A percentile compares a stretch with the other conserved stretches of the same genome.
Conservation (phyloP, 139 green algal species). For the Spirogloea muscicola region DNA sequence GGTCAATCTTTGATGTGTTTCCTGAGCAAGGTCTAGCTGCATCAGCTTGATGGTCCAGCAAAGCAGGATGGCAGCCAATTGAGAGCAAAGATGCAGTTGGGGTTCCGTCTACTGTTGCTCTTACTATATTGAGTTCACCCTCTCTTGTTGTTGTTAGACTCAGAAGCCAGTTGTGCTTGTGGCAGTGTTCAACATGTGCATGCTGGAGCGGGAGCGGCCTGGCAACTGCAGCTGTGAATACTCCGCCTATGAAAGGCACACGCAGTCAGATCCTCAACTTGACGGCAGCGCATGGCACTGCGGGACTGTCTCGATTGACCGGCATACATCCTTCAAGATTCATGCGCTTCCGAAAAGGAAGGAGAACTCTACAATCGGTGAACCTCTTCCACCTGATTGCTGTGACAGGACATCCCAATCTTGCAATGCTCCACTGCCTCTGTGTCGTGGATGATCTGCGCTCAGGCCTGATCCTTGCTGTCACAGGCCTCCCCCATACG, state of each 20-base stretch:
- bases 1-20: neutral
- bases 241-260: neutral
- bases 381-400: too few species aligned
- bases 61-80: neutral
- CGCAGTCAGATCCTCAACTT: constrained; percentile 22
- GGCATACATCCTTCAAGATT: neutral
- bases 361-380: neutral
- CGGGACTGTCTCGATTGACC: constrained; percentile 19
- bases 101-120: too few species aligned
- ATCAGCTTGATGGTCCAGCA: neutral
- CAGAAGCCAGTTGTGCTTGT: too few species aligned
- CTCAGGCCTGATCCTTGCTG: too few species aligned
- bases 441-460: neutral
- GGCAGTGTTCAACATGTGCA: constrained; percentile 16
- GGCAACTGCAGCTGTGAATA: constrained; percentile 23
- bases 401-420: neutral
- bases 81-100: too few species aligned
- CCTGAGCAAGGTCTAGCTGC: neutral
- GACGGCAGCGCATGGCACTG: constrained; percentile 4
- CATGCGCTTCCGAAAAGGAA: neutral
- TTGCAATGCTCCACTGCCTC: neutral
- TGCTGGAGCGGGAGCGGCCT: constrained; percentile 17
- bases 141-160: too few species aligned
- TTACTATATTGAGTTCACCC: too few species aligned
- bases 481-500: constrained; percentile 15